phyloP scores from a whole-genome alignment of 2,329 filamentous ascomycete genomes.

The Pyricularia sp. region DNA sequence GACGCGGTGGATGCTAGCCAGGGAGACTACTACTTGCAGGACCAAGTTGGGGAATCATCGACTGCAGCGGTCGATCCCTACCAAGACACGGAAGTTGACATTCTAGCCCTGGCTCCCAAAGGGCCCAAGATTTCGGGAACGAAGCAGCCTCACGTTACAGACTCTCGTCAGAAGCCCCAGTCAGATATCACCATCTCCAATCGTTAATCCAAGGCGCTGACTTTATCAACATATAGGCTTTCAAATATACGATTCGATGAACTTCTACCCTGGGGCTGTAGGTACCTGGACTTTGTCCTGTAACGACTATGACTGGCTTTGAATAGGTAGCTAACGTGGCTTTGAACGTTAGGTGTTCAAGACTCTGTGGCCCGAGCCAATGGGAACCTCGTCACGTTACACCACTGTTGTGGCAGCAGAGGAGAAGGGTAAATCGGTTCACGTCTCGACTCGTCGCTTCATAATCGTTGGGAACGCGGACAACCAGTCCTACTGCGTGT shows the following conservation, averaged over 20 bases:
- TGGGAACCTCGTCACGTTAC: constrained; percentile 20
- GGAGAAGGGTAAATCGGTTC: constrained; percentile 25
- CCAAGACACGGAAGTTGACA: not conserved
- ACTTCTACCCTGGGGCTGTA: not conserved
- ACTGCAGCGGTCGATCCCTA: not conserved
- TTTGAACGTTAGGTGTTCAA: constrained; percentile 38
- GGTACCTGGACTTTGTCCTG: not conserved
- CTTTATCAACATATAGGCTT: not conserved
- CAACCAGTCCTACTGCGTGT: constrained; percentile 49
- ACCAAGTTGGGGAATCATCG: not conserved
- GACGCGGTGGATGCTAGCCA: not conserved
- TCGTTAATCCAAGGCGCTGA: not conserved
- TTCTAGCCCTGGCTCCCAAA: not conserved
- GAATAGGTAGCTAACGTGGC: not conserved
- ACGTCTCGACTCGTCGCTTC: constrained; percentile 42
- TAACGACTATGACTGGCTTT: not conserved
- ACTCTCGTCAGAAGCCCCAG: not conserved
- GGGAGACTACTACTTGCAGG: not conserved
- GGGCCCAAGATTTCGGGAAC: not conserved
- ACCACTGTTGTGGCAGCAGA: not conserved
- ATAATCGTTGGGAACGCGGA: constrained; percentile 41
- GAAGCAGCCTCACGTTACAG: not conserved
- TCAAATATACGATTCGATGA: not conserved
- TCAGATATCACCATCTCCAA: not conserved
- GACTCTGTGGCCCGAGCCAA: constrained; percentile 43